Evolutionary conservation across 2,329 filamentous ascomycete genomes (phyloP), one percentile per base, ranked within the genome.

Genomic region (Bipolaris oryzae): DNA sequence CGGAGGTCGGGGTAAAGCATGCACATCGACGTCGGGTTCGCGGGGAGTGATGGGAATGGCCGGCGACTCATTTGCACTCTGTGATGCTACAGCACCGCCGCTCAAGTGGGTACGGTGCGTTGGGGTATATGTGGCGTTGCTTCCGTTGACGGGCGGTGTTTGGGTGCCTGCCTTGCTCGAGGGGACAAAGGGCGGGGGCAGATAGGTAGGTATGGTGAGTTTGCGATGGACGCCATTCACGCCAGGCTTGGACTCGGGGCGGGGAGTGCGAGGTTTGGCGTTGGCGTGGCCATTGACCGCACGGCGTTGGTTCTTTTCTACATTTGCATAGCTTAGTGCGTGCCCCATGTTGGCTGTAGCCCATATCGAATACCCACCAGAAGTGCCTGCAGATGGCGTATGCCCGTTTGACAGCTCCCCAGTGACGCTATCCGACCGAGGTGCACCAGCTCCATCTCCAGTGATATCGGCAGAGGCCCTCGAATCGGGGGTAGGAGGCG

Each of bases 51-150:
- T 76, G 2, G 78, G 78, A 18, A 74, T 68, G 13, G 66, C 69
- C 6, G 73, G 69, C 18, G 77, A 78, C 21, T 76, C 74, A 25
- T 70, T 67, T 16, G 71, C 67, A 21, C 74, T 74, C 38, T 75
- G 74, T 60, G 79, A 80, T 20, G 77, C 71, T 39, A 79, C 74
- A 39, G 70, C 68, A 35, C 73, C 73, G 1, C 66, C 62, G 49
- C 67, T 72, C 10, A 70, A 65, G 38, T 63, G 64, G 23, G 64
- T 57, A 9, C 61, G 66, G 51, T 75, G 69, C 41, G 58, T 52
- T 18, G 50, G 51, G 13, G 56, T 33, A n/a, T 63, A 50, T 28
- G 57, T 38, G 7, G 37, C 23, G 25, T 62, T 63, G 13, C 39
- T 52, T 35, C 55, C 58, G n/a, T 71, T 64, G 10, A 58, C 66